These are phyloP conservation scores for Polygonum aviculare DNA, from an alignment of 148 eudicot species.

Conservation along the genomic window DNA sequence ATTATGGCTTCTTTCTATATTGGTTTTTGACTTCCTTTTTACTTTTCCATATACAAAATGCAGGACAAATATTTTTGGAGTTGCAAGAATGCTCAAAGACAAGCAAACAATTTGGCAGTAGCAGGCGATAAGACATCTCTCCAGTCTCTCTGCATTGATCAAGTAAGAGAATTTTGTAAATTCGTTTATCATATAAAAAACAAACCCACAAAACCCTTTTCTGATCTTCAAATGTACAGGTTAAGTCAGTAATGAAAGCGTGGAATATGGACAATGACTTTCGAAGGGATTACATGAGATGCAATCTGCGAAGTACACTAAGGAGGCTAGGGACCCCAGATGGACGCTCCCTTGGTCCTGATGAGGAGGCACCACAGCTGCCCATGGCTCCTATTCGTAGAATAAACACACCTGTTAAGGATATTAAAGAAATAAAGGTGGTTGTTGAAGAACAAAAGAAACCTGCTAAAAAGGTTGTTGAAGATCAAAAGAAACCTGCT, in stretches of 20 bases:
- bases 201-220: neutral
- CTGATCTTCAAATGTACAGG: slow-evolving; percentile 26
- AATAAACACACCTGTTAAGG: slow-evolving; percentile 21
- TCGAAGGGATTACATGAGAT: slow-evolving; percentile 50
- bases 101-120: slow-evolving; percentile 40
- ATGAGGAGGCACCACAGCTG: slow-evolving; percentile 46
- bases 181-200: neutral
- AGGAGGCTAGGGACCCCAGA: slow-evolving; percentile 81
- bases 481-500: slow-evolving; percentile 8
- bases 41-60: neutral
- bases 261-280: slow-evolving; percentile 73
- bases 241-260: slow-evolving; percentile 53
- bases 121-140: slow-evolving; percentile 49
- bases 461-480: slow-evolving; percentile 7
- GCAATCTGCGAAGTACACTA: slow-evolving; percentile 53
- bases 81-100: slow-evolving; percentile 50
- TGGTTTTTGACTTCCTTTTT: neutral
- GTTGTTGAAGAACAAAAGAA: slow-evolving; percentile 10
- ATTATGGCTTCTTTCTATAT: neutral
- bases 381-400: slow-evolving; percentile 28
- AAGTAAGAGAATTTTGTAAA: slow-evolving; percentile 29
- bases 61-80: slow-evolving; percentile 51
- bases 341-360: slow-evolving; percentile 78
- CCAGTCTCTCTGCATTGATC: slow-evolving; percentile 46
- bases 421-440: slow-evolving; percentile 12